phyloP scores from a whole-genome alignment of 73 alveolate genomes.

The Paramecium sexaurelia region DNA sequence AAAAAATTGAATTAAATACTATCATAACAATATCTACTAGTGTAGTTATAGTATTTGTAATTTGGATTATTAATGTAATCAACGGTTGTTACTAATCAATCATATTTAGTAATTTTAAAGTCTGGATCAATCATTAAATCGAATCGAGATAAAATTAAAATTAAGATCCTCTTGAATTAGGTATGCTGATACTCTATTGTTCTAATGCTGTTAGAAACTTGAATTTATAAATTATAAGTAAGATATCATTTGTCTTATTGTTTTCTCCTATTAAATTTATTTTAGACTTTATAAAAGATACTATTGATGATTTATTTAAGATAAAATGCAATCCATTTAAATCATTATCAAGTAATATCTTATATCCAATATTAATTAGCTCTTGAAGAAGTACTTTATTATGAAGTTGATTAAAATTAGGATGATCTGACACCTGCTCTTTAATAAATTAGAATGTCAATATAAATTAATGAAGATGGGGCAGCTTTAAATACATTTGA shows the following conservation, averaged over 20 bases:
- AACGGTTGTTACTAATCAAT: background rate
- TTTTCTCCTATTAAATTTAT: background rate
- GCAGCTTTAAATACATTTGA: background rate
- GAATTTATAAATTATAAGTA: background rate
- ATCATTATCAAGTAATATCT: background rate
- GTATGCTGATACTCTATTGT: background rate
- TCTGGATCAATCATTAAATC: background rate
- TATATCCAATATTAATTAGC: background rate
- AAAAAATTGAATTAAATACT: background rate
- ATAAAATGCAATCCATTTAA: background rate
- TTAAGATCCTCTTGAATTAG: background rate
- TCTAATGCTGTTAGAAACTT: background rate
- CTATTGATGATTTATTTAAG: background rate
- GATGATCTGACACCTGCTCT: background rate
- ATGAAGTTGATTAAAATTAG: background rate
- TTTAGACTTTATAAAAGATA: background rate
- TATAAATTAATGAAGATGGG: background rate
- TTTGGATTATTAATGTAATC: background rate
- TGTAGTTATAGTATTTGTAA: background rate
- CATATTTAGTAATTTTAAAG: background rate
- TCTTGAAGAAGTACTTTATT: background rate
- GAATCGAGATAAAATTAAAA: background rate
- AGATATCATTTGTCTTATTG: background rate
- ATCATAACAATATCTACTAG: background rate
- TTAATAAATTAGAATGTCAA: background rate